These are phyloP conservation scores for Yarrowia keelungensis DNA, from an alignment of 805 yeast genomes.

Conservation along the genomic window DNA sequence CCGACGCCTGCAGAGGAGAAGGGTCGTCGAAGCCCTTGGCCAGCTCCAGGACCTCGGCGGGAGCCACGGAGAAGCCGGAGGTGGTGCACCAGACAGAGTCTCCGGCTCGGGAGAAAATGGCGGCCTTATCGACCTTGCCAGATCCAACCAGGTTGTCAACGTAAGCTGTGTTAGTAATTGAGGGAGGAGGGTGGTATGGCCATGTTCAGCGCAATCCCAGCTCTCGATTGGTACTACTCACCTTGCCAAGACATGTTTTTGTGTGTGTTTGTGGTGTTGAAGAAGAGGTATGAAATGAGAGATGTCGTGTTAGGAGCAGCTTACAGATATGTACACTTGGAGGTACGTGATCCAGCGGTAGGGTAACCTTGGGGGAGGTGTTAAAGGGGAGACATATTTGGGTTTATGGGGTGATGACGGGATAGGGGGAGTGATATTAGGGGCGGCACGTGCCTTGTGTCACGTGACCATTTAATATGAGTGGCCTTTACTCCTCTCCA, in stretches of 20 bases:
- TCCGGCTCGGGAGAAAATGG: constrained; percentile 92
- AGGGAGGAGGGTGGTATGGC: not conserved
- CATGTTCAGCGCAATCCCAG: not conserved
- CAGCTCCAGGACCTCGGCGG: constrained; percentile 73
- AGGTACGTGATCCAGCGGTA: constrained; percentile 26
- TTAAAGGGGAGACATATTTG: not conserved
- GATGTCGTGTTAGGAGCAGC: constrained; percentile 10
- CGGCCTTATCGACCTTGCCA: constrained; percentile 89
- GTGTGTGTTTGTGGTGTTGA: constrained; percentile 24
- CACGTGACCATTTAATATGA: not conserved
- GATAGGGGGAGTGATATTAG: not conserved
- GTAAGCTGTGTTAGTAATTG: constrained; percentile 64
- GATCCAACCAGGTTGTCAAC: constrained; percentile 91
- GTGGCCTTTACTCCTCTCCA: too few species aligned
- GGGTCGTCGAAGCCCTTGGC: constrained; percentile 85
- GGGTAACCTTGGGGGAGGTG: constrained; percentile 23
- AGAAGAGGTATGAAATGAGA: constrained; percentile 4
- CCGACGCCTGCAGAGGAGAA: constrained; percentile 77
- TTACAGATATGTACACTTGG: constrained; percentile 30
- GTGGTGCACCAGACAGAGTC: constrained; percentile 94
- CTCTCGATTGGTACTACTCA: constrained; percentile 38
- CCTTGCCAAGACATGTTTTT: constrained; percentile 50
- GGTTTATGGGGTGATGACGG: constrained; percentile 10
- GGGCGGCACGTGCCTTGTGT: not conserved
- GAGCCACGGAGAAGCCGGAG: constrained; percentile 54